phyloP scores from a whole-genome alignment of 139 green algal genomes.

The Monoraphidium neglectum region DNA sequence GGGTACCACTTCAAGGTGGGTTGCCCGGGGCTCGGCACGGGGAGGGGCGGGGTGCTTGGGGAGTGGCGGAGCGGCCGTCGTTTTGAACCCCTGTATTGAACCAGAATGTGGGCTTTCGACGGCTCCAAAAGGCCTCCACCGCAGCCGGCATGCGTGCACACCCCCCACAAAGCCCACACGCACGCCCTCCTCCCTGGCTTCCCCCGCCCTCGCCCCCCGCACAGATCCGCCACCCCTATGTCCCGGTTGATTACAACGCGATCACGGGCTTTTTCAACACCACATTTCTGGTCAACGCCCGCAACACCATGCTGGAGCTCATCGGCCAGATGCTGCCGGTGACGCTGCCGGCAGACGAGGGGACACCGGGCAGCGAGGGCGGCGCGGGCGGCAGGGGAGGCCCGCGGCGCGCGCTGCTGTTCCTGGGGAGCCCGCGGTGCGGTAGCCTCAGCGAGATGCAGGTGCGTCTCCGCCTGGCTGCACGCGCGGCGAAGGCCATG shows the following conservation, averaged over 20 bases:
- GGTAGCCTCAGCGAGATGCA: constrained; percentile 43
- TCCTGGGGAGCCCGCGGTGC: constrained; percentile 39
- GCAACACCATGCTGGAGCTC: constrained; percentile 22
- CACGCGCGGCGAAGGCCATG: too few relatives aligned
- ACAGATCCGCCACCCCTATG: constrained; percentile 28
- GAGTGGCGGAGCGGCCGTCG: too few relatives aligned
- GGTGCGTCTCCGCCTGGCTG: too few relatives aligned
- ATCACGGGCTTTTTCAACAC: constrained; percentile 4
- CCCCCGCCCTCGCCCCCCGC: too few relatives aligned
- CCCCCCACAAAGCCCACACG: too few relatives aligned
- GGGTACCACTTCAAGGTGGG: constrained; percentile 22
- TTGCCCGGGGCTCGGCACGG: too few relatives aligned
- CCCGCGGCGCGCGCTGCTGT: constrained; percentile 29
- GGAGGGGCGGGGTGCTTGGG: too few relatives aligned
- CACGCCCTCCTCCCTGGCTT: too few relatives aligned
- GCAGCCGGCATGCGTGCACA: too few relatives aligned
- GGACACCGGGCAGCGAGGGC: background rate
- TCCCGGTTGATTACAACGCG: constrained; percentile 17
- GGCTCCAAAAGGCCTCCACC: too few relatives aligned
- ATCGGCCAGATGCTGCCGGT: constrained; percentile 53
- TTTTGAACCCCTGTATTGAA: too few relatives aligned
- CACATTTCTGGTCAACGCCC: constrained; percentile 21
- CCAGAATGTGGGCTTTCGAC: too few relatives aligned
- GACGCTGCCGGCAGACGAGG: constrained; percentile 6
- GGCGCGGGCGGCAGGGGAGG: background rate